Percentiles rank a stretch among this genome's conserved stretches.
Conservation (phyloP, 2,329 filamentous ascomycete genomes). For the Colletotrichum brevisporum region DNA sequence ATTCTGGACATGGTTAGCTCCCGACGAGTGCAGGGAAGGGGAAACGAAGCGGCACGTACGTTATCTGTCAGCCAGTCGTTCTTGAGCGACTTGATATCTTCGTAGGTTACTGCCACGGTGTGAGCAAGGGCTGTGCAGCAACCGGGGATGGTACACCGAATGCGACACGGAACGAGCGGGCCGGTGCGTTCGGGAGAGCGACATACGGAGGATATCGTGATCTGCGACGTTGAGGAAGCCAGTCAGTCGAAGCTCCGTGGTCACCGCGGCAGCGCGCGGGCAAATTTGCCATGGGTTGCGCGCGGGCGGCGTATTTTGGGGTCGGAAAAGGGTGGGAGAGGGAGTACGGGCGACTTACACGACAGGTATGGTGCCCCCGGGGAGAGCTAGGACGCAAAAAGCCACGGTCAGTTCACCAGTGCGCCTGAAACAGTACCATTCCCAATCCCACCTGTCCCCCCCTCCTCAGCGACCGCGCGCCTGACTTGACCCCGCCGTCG, state of each 20-base stretch:
- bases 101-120: constrained; percentile 77
- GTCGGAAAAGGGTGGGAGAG: constrained; percentile 3
- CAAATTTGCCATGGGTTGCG: background rate
- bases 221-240: constrained; percentile 44
- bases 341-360: constrained; percentile 53
- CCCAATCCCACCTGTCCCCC: background rate
- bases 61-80: constrained; percentile 98
- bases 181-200: constrained; percentile 7
- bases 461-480: background rate
- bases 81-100: constrained; percentile 90
- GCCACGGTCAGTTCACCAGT: constrained; percentile 40
- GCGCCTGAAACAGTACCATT: constrained; percentile 24
- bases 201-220: constrained; percentile 47
- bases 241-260: constrained; percentile 18
- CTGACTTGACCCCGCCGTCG: constrained; percentile 19
- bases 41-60: constrained; percentile 63
- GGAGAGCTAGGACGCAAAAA: constrained; percentile 46
- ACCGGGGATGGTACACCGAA: background rate
- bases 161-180: background rate
- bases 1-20: constrained; percentile 68
- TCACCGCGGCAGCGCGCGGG: background rate
- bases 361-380: constrained; percentile 60
- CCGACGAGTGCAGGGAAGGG: constrained; percentile 12
- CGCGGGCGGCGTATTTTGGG: background rate
- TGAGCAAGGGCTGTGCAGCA: constrained; percentile 22